Percentiles rank a stretch among this genome's conserved stretches.
Conservation (phyloP, 257 asterid species). For the Lithospermum erythrorhizon region DNA sequence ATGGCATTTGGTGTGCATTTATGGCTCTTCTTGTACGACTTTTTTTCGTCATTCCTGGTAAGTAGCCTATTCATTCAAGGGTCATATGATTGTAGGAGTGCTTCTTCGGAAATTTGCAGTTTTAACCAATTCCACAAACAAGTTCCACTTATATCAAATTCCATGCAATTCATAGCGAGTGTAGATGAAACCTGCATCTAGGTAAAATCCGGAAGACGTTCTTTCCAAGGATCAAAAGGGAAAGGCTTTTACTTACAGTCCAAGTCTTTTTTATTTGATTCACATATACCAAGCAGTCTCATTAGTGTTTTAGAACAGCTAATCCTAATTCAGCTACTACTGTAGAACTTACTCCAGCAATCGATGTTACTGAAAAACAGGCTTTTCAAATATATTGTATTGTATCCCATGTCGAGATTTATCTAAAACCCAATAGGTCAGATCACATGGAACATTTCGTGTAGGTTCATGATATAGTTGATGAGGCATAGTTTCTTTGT, state of each 20-base stretch:
- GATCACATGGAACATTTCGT: too few species aligned
- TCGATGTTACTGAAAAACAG: too few species aligned
- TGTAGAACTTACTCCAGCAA: not conserved
- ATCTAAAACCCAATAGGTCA: not conserved
- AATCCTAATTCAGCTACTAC: not conserved
- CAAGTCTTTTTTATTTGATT: too few species aligned
- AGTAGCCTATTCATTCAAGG: conserved; percentile 4
- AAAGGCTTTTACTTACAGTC: too few species aligned
- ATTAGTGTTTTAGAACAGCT: not conserved
- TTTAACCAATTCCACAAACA: not conserved
- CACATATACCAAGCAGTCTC: not conserved
- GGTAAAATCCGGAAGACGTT: too few species aligned
- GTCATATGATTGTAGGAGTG: not conserved
- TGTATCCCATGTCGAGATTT: too few species aligned
- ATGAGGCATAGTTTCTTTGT: not conserved
- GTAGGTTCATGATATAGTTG: too few species aligned
- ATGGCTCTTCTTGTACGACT: conserved; percentile 82
- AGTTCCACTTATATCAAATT: not conserved
- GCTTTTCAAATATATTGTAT: too few species aligned
- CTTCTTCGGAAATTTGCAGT: not conserved
- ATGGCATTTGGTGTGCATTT: conserved; percentile 95
- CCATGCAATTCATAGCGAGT: too few species aligned
- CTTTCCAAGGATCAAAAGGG: too few species aligned
- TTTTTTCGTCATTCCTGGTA: conserved; percentile 77
- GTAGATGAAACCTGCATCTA: too few species aligned